These are phyloP conservation scores for Ballota nigra DNA, from an alignment of 257 asterid species.

Conservation along the genomic window DNA sequence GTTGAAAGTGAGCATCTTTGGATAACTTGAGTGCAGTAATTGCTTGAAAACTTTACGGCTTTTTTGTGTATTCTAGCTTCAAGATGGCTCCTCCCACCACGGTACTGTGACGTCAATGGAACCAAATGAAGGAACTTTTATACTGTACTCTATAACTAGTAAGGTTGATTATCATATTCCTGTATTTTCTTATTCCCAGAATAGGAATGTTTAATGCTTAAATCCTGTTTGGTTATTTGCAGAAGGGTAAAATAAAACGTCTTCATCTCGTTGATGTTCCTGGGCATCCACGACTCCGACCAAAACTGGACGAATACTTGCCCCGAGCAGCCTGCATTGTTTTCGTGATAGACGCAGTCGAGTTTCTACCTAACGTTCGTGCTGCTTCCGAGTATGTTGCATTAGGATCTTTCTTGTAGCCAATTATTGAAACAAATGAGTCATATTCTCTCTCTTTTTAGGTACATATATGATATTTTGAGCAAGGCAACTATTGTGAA, in stretches of 20 bases:
- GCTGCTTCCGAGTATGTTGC: conserved; percentile 71
- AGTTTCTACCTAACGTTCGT: conserved; percentile 74
- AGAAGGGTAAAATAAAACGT: conserved; percentile 68
- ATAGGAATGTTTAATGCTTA: neutral
- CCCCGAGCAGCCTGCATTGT: conserved; percentile 71
- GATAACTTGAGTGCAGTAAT: neutral
- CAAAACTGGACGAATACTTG: conserved; percentile 71
- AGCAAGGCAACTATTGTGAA: conserved; percentile 69
- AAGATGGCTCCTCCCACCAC: conserved; percentile 82
- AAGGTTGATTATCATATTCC: conserved; percentile 41
- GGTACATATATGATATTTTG: conserved; percentile 79
- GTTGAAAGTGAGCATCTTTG: neutral
- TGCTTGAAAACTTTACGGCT: neutral
- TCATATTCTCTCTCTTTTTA: conserved; percentile 6
- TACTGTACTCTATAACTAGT: conserved; percentile 59
- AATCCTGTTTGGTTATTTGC: conserved; percentile 25
- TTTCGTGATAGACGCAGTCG: conserved; percentile 81
- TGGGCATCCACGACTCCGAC: conserved; percentile 80
- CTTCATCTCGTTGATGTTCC: conserved; percentile 82
- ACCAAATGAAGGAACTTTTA: conserved; percentile 67
- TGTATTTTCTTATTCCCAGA: neutral
- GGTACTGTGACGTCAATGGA: conserved; percentile 93
- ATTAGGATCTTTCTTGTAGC: neutral
- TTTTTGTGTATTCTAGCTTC: conserved; percentile 51
- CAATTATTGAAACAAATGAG: neutral